phyloP scores from a whole-genome alignment of 805 yeast species.

The Lipomyces orientalis region DNA sequence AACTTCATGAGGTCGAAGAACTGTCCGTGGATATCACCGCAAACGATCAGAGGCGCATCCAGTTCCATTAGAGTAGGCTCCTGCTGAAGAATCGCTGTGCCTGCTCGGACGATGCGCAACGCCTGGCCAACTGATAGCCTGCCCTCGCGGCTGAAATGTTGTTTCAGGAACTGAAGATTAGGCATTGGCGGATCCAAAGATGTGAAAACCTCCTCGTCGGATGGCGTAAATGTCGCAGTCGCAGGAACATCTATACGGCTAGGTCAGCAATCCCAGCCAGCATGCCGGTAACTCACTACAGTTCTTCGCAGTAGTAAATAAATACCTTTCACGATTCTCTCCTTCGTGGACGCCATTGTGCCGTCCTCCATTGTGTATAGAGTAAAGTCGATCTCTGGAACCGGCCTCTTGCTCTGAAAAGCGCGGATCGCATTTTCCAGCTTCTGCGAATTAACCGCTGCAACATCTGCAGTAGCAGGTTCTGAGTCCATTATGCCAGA shows the following conservation, averaged over 20 bases:
- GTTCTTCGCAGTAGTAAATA: neutral
- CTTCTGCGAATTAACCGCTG: slow-evolving; percentile 32
- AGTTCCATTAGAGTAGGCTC: slow-evolving; percentile 84
- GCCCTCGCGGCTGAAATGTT: slow-evolving; percentile 83
- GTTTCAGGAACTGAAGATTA: slow-evolving; percentile 68
- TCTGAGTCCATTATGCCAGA: neutral
- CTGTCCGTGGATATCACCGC: slow-evolving; percentile 99
- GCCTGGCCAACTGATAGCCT: slow-evolving; percentile 75
- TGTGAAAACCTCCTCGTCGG: slow-evolving; percentile 69
- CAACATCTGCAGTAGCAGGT: slow-evolving; percentile 1
- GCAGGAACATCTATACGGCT: slow-evolving; percentile 56
- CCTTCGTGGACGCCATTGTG: slow-evolving; percentile 58
- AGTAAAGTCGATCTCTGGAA: slow-evolving; percentile 50
- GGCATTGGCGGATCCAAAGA: slow-evolving; percentile 63
- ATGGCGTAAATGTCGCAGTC: slow-evolving; percentile 69
- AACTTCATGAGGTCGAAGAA: slow-evolving; percentile 86
- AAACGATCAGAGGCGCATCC: slow-evolving; percentile 92
- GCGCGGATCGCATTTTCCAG: slow-evolving; percentile 48
- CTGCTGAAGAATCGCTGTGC: slow-evolving; percentile 62
- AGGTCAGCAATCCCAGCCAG: slow-evolving; percentile 2
- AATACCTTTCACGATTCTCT: slow-evolving; percentile 55
- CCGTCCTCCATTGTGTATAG: slow-evolving; percentile 64
- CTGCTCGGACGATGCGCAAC: slow-evolving; percentile 64
- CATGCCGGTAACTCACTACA: neutral
- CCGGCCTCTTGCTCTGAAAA: slow-evolving; percentile 44